Percentiles rank a stretch among this genome's conserved stretches.
These are phyloP conservation scores for Pseudohyphozyma bogoriensis DNA, from an alignment of 768 basidiomycete species.

Conservation along the genomic window DNA sequence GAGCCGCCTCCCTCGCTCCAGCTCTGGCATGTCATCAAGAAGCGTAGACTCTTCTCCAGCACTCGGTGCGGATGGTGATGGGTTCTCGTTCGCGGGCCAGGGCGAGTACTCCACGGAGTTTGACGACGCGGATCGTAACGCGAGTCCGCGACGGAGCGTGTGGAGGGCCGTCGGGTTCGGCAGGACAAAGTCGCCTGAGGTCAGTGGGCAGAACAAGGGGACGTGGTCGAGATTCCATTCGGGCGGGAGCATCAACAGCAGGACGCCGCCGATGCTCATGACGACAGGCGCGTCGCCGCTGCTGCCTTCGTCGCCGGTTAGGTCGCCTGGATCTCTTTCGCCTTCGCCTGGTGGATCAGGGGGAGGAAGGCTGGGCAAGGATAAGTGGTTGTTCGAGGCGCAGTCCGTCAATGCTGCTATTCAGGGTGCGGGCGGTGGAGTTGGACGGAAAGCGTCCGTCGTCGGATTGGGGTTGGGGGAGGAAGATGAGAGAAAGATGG, in stretches of 20 bases:
- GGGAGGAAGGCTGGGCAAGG: no score
- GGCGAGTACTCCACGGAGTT: background rate
- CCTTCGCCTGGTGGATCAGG: no score
- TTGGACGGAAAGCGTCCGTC: background rate
- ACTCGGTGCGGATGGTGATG: background rate
- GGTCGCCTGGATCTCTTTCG: no score
- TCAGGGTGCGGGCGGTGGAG: background rate
- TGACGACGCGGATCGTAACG: no score
- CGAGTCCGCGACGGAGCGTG: background rate
- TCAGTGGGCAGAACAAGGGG: no score
- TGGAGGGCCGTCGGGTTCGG: background rate
- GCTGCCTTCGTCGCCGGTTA: background rate
- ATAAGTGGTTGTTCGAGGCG: background rate
- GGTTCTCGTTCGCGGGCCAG: background rate
- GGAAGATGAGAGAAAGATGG: background rate
- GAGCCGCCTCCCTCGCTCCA: no score
- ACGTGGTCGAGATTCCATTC: background rate
- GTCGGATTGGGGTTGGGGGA: background rate
- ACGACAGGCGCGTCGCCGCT: background rate
- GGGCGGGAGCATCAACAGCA: background rate
- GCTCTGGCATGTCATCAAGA: no score
- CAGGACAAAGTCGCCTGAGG: background rate
- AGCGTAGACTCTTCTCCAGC: no score
- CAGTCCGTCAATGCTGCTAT: background rate
- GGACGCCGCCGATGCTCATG: background rate